These are phyloP conservation scores for Lactifluus volemus DNA, from an alignment of 768 basidiomycete species.

Conservation along the genomic window DNA sequence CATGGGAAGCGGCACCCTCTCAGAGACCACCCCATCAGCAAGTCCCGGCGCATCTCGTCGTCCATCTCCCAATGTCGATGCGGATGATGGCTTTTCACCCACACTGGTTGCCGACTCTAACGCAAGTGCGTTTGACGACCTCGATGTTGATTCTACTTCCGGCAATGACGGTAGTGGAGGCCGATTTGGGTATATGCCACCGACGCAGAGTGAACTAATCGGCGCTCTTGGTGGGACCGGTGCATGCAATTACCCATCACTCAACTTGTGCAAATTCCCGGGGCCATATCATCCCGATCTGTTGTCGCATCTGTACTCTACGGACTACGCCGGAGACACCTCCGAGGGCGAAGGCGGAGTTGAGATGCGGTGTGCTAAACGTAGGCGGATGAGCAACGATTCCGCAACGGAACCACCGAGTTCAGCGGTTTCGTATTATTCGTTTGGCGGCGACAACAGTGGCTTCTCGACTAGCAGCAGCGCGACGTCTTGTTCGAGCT, in stretches of 20 bases:
- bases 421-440: slow-evolving; percentile 54
- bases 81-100: slow-evolving; percentile 39
- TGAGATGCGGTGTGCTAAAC: slow-evolving; percentile 46
- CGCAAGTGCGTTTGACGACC: slow-evolving; percentile 2
- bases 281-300: slow-evolving; percentile 74
- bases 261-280: slow-evolving; percentile 40
- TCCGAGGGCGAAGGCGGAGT: slow-evolving; percentile 33
- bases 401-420: slow-evolving; percentile 47
- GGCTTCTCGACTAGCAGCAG: slow-evolving; percentile 31
- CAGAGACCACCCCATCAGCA: slow-evolving; percentile 68
- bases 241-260: slow-evolving; percentile 28
- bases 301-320: slow-evolving; percentile 43
- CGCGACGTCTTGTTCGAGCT: slow-evolving; percentile 48
- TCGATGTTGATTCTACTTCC: slow-evolving; percentile 23
- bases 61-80: slow-evolving; percentile 49
- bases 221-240: slow-evolving; percentile 34
- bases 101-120: slow-evolving; percentile 63
- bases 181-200: slow-evolving; percentile 27
- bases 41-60: slow-evolving; percentile 69
- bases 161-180: slow-evolving; percentile 23
- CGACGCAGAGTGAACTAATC: slow-evolving; percentile 44
- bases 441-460: slow-evolving; percentile 36
- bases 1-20: slow-evolving; percentile 29
- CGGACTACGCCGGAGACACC: slow-evolving; percentile 46
- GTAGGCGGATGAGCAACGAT: slow-evolving; percentile 59